Evolutionary conservation across 202 grass and related monocot species (phyloP).

Genomic region (Carex arenaria): DNA sequence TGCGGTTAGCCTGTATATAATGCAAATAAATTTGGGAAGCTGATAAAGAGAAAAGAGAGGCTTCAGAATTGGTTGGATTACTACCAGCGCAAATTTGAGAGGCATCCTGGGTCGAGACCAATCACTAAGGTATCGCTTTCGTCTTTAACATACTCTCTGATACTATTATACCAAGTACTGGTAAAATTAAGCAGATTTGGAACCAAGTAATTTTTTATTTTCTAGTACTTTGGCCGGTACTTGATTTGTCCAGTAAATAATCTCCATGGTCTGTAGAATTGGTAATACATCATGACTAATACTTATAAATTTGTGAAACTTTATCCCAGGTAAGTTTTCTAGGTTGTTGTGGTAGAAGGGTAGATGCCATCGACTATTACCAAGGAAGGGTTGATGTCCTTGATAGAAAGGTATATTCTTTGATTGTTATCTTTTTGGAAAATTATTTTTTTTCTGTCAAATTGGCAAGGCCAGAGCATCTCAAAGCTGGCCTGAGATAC

Average conservation of each 20-base stretch:
- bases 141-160: neutral
- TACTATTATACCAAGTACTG: neutral
- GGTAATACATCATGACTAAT: neutral
- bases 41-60: conserved; percentile 62
- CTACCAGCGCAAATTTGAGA: conserved; percentile 82
- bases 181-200: neutral
- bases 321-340: conserved; percentile 68
- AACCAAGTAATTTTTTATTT: neutral
- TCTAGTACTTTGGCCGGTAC: neutral
- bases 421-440: neutral
- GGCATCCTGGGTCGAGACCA: conserved; percentile 73
- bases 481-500: neutral
- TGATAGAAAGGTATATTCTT: conserved; percentile 57
- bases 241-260: neutral
- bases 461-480: neutral
- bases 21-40: conserved; percentile 83
- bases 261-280: neutral
- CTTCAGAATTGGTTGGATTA: conserved; percentile 97
- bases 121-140: conserved; percentile 47
- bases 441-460: neutral
- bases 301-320: conserved; percentile 12
- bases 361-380: conserved; percentile 86
- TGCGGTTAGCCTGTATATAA: conserved; percentile 82
- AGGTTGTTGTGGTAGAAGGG: conserved; percentile 71
- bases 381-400: conserved; percentile 60